phyloP scores from a whole-genome alignment of 805 yeast genomes.

The Pichia deserticola region DNA sequence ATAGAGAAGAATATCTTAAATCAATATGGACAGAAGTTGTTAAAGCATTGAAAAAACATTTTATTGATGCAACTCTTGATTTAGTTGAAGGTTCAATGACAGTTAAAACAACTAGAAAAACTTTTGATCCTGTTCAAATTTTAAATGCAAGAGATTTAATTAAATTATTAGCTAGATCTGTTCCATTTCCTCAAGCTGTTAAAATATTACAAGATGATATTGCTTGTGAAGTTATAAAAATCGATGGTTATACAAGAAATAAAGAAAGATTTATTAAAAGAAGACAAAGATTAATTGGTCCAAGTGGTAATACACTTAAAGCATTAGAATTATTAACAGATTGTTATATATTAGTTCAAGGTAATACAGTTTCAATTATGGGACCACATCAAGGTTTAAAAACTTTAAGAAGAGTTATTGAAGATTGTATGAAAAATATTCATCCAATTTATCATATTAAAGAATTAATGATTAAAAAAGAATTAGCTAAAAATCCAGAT shows the following conservation, averaged over 20 bases:
- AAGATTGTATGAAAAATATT: conserved; percentile 93
- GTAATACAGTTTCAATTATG: conserved; percentile 95
- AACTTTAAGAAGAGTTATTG: conserved; percentile 87
- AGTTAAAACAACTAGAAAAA: conserved; percentile 90
- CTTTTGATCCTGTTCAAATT: conserved; percentile 90
- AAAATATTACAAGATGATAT: conserved; percentile 85
- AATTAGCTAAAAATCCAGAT: conserved; percentile 90
- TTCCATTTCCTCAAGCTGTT: conserved; percentile 93
- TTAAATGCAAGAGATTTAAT: conserved; percentile 92
- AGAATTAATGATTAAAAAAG: conserved; percentile 95
- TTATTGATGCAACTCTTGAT: conserved; percentile 78
- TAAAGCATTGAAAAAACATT: conserved; percentile 60
- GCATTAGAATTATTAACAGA: conserved; percentile 93
- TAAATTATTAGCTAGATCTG: conserved; percentile 89
- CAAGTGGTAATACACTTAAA: conserved; percentile 92
- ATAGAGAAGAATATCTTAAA: conserved; percentile 84
- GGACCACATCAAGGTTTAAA: conserved; percentile 93
- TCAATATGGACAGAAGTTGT: conserved; percentile 94
- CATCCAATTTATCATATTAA: conserved; percentile 98
- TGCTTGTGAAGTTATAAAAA: conserved; percentile 94
- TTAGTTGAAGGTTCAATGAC: conserved; percentile 97
- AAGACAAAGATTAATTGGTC: conserved; percentile 94
- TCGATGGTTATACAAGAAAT: conserved; percentile 80
- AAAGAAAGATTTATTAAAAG: conserved; percentile 93
- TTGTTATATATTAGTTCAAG: conserved; percentile 94